A percentile compares a stretch with the other conserved stretches of the same genome.
Evolutionary conservation across 257 asterid genomes (phyloP).

Genomic region (Sherardia arvensis): DNA sequence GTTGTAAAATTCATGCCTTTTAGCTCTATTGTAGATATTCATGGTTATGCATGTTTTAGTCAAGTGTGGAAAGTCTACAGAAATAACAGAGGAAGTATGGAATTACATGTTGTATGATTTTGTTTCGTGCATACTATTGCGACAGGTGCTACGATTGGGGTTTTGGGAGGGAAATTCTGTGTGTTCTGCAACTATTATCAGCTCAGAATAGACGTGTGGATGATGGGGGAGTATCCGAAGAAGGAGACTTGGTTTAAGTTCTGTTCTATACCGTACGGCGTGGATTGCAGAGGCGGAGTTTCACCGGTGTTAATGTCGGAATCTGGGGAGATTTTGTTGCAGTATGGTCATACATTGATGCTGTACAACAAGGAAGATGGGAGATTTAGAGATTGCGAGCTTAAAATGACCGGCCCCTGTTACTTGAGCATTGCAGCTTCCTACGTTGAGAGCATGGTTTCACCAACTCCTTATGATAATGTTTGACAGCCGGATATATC

Average conservation of each 20-base stretch:
- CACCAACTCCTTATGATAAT: neutral
- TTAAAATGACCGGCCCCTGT: neutral
- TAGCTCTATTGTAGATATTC: too few species aligned
- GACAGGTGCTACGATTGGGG: neutral
- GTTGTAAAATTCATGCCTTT: too few species aligned
- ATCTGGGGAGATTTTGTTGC: neutral
- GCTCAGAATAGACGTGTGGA: neutral
- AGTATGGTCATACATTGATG: neutral
- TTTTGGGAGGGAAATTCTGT: neutral
- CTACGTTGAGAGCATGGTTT: neutral
- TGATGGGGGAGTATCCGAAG: neutral
- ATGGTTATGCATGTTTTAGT: too few species aligned
- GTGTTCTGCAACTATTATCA: neutral
- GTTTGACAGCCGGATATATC: neutral
- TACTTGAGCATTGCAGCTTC: neutral
- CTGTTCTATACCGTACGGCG: neutral
- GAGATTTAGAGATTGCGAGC: neutral
- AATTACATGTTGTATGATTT: too few species aligned
- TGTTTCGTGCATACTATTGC: neutral
- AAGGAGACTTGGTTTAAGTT: neutral
- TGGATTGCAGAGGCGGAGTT: neutral
- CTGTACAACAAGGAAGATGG: neutral
- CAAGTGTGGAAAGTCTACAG: too few species aligned
- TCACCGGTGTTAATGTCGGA: neutral
- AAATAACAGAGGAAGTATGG: too few species aligned